These are phyloP conservation scores for Ustilago sp. DNA, from an alignment of 1,284 basidiomycete genomes.

Conservation along the genomic window DNA sequence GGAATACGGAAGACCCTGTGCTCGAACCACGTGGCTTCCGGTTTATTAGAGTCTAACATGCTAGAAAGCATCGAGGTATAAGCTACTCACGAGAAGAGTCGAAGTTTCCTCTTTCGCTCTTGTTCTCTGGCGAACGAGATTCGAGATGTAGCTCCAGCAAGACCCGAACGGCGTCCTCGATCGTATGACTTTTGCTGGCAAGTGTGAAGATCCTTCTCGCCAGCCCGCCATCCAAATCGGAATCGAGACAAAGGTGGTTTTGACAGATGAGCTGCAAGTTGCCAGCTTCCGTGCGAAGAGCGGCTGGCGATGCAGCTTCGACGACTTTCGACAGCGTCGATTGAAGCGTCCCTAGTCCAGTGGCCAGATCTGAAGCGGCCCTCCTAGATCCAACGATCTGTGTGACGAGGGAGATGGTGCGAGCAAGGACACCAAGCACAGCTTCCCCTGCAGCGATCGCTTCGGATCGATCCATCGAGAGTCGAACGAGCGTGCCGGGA, in stretches of 20 bases:
- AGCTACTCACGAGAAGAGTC: constrained; percentile 22
- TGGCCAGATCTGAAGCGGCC: neutral
- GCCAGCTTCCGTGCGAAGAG: constrained; percentile 22
- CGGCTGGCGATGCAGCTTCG: constrained; percentile 17
- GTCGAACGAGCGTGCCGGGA: neutral
- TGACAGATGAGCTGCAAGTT: constrained; percentile 33
- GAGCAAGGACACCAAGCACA: constrained; percentile 15
- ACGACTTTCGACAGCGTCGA: constrained; percentile 13
- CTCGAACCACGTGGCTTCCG: constrained; percentile 19
- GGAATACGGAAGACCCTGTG: constrained; percentile 16
- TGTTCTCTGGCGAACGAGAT: neutral
- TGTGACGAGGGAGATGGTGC: constrained; percentile 15
- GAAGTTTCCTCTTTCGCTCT: neutral
- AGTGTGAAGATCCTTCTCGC: constrained; percentile 8
- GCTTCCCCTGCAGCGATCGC: constrained; percentile 7
- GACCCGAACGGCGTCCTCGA: constrained; percentile 7
- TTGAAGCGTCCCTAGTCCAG: constrained; percentile 9
- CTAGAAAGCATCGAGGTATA: too few species aligned
- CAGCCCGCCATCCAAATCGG: neutral
- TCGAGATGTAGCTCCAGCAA: constrained; percentile 24
- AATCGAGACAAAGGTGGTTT: constrained; percentile 6
- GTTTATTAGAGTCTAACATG: neutral
- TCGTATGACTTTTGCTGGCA: constrained; percentile 1
- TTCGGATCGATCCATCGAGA: neutral
- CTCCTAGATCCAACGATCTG: neutral